A percentile compares a stretch with the other conserved stretches of the same genome.
Evolutionary conservation across 2,329 filamentous ascomycete genomes (phyloP).

Genomic region (Trichoderma citrinoviride): DNA sequence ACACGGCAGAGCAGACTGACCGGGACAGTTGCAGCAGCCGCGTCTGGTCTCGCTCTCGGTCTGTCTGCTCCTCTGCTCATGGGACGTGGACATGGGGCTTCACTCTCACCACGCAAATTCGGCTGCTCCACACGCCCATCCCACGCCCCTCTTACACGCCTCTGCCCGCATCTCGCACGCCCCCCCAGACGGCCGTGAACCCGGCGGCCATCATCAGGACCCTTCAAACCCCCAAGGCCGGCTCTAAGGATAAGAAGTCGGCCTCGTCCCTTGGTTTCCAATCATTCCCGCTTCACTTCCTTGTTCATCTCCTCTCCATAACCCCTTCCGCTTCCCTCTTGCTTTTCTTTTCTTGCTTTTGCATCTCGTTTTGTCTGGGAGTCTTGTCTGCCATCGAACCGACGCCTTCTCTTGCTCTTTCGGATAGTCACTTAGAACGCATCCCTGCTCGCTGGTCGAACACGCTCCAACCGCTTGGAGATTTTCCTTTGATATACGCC

Average conservation of each 20-base stretch:
- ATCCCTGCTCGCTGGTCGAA: conserved; percentile 11
- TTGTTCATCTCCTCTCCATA: conserved; percentile 8
- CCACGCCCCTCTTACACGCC: not conserved
- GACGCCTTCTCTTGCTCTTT: not conserved
- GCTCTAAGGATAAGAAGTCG: conserved; percentile 32
- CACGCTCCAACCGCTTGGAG: conserved; percentile 14
- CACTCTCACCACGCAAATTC: not conserved
- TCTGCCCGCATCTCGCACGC: not conserved
- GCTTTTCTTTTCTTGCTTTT: not conserved
- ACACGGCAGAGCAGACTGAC: not conserved
- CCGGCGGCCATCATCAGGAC: conserved; percentile 7
- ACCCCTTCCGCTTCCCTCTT: conserved; percentile 11
- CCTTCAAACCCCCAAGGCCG: not conserved
- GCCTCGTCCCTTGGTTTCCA: conserved; percentile 30
- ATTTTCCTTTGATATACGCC: not conserved
- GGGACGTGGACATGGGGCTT: too few species aligned
- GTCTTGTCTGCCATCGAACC: not conserved
- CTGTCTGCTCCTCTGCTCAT: too few species aligned
- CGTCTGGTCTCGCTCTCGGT: not conserved
- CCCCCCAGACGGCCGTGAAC: conserved; percentile 2
- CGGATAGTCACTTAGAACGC: conserved; percentile 1
- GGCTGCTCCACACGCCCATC: not conserved
- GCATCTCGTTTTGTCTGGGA: not conserved
- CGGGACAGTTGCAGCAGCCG: not conserved
- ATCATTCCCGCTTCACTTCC: conserved; percentile 24